Conservation (phyloP, 2,329 filamentous ascomycete genomes). For the Epichloe aotearoae region DNA sequence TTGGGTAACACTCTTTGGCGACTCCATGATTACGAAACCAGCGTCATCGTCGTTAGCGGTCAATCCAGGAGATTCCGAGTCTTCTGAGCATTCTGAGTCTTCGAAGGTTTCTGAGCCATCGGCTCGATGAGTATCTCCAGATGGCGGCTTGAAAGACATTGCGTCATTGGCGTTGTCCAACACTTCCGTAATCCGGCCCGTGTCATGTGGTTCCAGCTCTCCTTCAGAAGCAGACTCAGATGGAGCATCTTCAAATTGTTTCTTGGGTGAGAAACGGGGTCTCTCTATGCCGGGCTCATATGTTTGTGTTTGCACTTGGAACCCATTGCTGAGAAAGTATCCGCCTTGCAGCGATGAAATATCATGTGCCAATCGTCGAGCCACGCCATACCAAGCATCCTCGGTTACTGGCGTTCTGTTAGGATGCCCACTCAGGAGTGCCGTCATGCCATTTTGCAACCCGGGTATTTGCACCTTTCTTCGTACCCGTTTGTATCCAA, state of each 20-base stretch:
- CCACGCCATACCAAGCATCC: conserved; percentile 8
- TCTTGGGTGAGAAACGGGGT: neutral
- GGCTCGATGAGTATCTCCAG: neutral
- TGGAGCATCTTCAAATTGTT: neutral
- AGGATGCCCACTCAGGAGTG: conserved; percentile 1
- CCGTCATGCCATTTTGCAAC: conserved; percentile 5
- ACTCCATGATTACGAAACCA: conserved; percentile 1
- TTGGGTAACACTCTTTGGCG: neutral
- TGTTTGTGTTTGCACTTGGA: conserved; percentile 2
- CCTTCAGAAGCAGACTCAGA: neutral
- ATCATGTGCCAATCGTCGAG: conserved; percentile 5
- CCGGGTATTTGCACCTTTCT: neutral
- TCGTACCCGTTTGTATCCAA: conserved; percentile 4
- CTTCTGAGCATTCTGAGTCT: neutral
- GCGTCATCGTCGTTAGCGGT: neutral
- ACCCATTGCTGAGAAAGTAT: conserved; percentile 2
- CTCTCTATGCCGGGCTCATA: neutral
- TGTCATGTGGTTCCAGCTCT: neutral
- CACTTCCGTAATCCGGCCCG: conserved; percentile 2
- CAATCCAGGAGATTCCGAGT: neutral
- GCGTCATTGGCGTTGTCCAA: neutral
- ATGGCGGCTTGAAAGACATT: neutral
- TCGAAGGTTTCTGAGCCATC: neutral
- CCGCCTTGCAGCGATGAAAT: conserved; percentile 6
- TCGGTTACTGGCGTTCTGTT: conserved; percentile 8